Conservation (phyloP, 192 early-diverging fungal genomes). For the Glomus cerebriforme region DNA sequence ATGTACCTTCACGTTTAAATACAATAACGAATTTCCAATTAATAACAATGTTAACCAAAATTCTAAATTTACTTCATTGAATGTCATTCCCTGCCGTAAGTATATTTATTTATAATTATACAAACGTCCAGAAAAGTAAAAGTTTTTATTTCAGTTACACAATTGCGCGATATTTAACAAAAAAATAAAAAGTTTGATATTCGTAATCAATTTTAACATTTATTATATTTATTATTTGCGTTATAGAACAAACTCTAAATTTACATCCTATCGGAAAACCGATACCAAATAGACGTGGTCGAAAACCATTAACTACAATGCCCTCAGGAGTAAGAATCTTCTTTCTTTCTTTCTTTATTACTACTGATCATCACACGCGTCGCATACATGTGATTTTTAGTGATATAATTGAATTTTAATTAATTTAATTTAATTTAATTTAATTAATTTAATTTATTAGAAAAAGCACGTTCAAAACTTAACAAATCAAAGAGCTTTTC, state of each 20-base stretch:
- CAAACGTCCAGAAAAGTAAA: not conserved
- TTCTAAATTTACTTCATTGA: not conserved
- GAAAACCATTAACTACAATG: conserved; percentile 22
- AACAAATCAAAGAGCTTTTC: conserved; percentile 24
- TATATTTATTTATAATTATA: not conserved
- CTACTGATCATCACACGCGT: no score
- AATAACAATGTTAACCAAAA: not conserved
- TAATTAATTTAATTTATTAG: no score
- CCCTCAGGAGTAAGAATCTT: conserved; percentile 9
- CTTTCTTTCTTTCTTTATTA: no score
- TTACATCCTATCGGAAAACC: conserved; percentile 2
- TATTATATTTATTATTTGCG: not conserved
- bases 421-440: no score
- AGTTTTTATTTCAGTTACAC: not conserved
- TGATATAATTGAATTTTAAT: no score
- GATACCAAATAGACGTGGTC: conserved; percentile 20
- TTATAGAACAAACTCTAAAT: not conserved
- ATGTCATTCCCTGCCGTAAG: not conserved
- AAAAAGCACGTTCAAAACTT: conserved; percentile 33
- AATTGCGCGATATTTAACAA: not conserved
- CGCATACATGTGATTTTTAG: not conserved
- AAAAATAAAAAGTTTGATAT: not conserved
- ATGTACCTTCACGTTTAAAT: not conserved
- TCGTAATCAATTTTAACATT: not conserved
- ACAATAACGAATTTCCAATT: no score